phyloP scores from a whole-genome alignment of 2,329 filamentous ascomycete genomes.

The Phaeosphaeriaceae sp. region DNA sequence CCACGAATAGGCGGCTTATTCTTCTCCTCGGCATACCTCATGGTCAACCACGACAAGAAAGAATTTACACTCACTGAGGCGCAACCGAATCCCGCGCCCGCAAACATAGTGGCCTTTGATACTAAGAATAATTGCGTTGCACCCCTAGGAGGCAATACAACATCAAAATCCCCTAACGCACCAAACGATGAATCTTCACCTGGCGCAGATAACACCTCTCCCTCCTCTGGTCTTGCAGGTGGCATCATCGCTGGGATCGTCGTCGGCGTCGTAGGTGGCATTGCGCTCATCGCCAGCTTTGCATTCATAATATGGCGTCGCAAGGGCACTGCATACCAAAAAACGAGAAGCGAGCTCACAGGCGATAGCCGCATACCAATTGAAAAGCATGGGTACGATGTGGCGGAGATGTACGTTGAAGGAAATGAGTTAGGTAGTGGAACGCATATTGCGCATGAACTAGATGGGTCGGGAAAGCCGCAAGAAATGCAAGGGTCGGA shows the following conservation, averaged over 20 bases:
- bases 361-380: not conserved
- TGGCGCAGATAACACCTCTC: not conserved
- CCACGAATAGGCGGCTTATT: conserved; percentile 15
- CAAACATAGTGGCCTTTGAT: conserved; percentile 8
- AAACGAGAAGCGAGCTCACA: not conserved
- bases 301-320: conserved; percentile 7
- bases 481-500: not conserved
- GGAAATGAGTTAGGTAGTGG: not conserved
- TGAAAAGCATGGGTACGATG: conserved; percentile 6
- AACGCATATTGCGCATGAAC: not conserved
- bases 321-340: not conserved
- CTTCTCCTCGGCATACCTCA: conserved; percentile 10
- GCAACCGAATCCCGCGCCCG: not conserved
- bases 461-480: not conserved
- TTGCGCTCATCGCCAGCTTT: not conserved
- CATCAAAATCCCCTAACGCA: not conserved
- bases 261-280: conserved; percentile 1
- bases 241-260: conserved; percentile 9
- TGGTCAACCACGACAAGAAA: conserved; percentile 13
- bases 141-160: not conserved
- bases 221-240: not conserved
- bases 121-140: conserved; percentile 4
- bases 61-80: conserved; percentile 11
- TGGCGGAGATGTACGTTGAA: conserved; percentile 1
- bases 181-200: not conserved